Evolutionary conservation across 176 grass and related monocot species (phyloP), one percentile per base, ranked within the genome.

Genomic region (Zea luxurians): DNA sequence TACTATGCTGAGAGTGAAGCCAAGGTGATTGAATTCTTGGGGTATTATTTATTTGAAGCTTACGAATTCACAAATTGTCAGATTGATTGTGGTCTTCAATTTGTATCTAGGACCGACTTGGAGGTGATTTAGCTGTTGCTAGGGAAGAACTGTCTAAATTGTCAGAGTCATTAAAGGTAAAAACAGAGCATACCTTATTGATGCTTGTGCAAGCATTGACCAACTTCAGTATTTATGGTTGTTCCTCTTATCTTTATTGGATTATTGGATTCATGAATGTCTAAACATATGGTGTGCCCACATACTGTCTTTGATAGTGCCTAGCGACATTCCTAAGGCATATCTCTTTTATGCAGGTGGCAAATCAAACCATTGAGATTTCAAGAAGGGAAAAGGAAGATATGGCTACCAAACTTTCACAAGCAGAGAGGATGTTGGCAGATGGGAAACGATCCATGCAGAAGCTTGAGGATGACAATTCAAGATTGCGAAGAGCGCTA

Each of bases 1-100:
- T 99, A 96, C 83, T 99, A 96, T 87, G 96, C 96, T 40, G 96
- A 99, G 76, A 89, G 84, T 83, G 96, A 99, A 93, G 92, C 96
- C 45, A 93, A 96, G 90, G 92, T 96, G 38, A 81, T 70, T 76
- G 20, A 73, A 85, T 43, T 41, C n/a, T 84, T 61, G 8, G 17
- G 49, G 55, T 59, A 38, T 67, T 76, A 12, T 62, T 53, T 60
- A 13, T 78, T 83, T 63, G 10, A 43, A 69, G 27, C 15, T 63
- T 76, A 48, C 20, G 44, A 10, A 67, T 34, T 60, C 64, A 13
- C 1, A 72, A 52, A 15, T 7, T 87, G 60, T 80, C 1, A 57
- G 42, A 42, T 68, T 90, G 27, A 83, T 64, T 68, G 57, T 75
- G 16, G 8, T 76, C 34, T 75, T 59, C 3, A 54, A 81, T 71